Evolutionary conservation across 1,139 yeast species (phyloP), one percentile per base, ranked within the genome.

Genomic region (Debaryomycetaceae sp.): DNA sequence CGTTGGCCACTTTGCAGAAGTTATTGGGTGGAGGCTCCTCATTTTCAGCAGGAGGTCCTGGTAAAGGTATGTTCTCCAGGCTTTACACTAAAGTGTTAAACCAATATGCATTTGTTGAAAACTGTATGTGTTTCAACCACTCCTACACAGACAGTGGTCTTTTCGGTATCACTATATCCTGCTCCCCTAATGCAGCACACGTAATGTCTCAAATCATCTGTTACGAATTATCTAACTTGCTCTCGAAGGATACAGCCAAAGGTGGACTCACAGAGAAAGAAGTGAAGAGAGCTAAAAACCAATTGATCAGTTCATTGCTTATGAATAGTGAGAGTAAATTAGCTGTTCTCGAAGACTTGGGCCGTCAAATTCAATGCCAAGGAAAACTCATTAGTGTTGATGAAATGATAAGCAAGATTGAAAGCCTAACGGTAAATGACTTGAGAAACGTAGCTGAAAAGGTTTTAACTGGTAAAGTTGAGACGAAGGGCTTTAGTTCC

Each of bases 41-140:
- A 1, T 92, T 92, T 58, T 84, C 95, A 17, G 98, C 99, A 8
- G 99, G 99, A 49, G 99, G 99, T 0, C 99, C 99, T n/a, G 99
- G 99, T 41, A 92, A 92, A 64, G 99, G 99, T 5, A 91, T 92
- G 98, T 94, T 89, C 61, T 87, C 97, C 2, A 75, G 98, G 44
- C 78, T 94, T 24, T 92, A 89, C 67, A 88, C 96, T 0, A 79
- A 91, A 51, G 96, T 92, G 2, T 73, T 92, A 56, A 92, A 92
- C 65, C 92, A 86, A 59, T 87, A 86, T 59, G 95, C 95, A 33
- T 91, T 86, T 61, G 83, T 92, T 42, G 98, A 92, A 57, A 85
- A 86, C 54, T 89, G 97, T 59, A 73, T 81, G 52, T 78, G 95
- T 17, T 89, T 89, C 66, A 89, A 91, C 61, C 96, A 91, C 61